Base-by-base conservation (phyloP, 441 rosid genomes). In the Pelargonium fulgidum region DNA sequence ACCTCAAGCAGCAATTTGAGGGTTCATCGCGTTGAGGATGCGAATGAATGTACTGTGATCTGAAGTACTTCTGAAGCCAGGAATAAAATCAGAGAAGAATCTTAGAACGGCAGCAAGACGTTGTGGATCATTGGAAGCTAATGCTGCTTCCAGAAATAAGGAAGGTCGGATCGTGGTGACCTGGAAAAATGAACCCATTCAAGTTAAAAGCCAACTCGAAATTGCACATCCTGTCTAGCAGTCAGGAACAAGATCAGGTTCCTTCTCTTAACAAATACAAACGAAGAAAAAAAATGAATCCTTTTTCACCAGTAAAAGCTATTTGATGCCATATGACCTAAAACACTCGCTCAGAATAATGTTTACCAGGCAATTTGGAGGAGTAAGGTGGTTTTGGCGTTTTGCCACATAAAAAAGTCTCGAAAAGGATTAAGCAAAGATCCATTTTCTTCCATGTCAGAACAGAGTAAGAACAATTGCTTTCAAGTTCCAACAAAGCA, bases 101-200 rank as follows among this genome's bases (percentile, higher is more conserved):
- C 98, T 87, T 71, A 95, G 80, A 59, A 92, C 91, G 1, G 96
- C 95, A 52, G 96, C 96, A 68, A 95, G 80, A 68, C 78, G 89
- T 68, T 89, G 92, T 3, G 90, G 65, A 70, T 92, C 87, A 50
- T 82, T 84, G 13, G 93, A 79, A 44, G 95, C 84, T 63, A 80
- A 82, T 33, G 98, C 93, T 41, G 92, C 91, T 80, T 90, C 96
- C 26, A 92, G 88, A 73, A 89, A 87, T 83, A 87, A 68, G 1
- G 93, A 83, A 0, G 97, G 89, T 29, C 81, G 82, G 75, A 89
- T 81, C 0, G 82, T 84, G 16, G 75, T 82, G 74, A 94, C 97
- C 96, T 92, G 24, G 90, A 69, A 79, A 76, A 65, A 64, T 70
- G 24, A 62, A 67, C 36, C 29, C 12, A 54, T 29, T 59, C 44